Conservation (phyloP, 1,139 yeast species). For the Lodderomyces beijingensis region DNA sequence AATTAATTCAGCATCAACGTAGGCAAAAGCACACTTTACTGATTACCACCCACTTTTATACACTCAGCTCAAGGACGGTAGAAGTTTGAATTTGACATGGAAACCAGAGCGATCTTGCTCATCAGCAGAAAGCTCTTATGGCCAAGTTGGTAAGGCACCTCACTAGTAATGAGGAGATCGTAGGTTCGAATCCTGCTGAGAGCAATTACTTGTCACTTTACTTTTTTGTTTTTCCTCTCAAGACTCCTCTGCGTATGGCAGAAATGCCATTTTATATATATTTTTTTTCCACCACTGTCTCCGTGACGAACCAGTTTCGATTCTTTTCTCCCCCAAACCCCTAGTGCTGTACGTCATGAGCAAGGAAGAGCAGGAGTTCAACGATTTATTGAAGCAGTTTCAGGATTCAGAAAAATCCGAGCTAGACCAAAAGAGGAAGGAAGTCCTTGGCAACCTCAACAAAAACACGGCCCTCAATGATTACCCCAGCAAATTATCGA, state of each 20-base stretch:
- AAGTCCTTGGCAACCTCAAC: slow-evolving; percentile 24
- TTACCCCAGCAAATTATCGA: slow-evolving; percentile 35
- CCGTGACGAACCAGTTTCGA: neutral
- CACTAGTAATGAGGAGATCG: slow-evolving; percentile 91
- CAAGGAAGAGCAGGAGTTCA: slow-evolving; percentile 23
- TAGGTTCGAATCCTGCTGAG: slow-evolving; percentile 83
- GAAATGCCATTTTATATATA: too few relatives aligned
- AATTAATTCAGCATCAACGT: too few relatives aligned
- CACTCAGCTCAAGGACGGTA: too few relatives aligned
- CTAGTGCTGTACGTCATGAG: too few relatives aligned
- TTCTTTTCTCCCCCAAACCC: too few relatives aligned
- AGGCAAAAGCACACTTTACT: too few relatives aligned
- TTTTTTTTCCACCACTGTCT: neutral
- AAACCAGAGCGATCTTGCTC: too few relatives aligned
- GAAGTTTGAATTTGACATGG: too few relatives aligned
- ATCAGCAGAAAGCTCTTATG: slow-evolving; percentile 38
- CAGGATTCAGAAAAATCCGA: slow-evolving; percentile 36
- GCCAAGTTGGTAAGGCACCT: slow-evolving; percentile 93
- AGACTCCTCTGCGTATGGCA: too few relatives aligned
- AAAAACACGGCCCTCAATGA: slow-evolving; percentile 27
- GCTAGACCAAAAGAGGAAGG: slow-evolving; percentile 27
- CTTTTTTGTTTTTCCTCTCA: slow-evolving; percentile 1
- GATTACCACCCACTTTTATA: too few relatives aligned
- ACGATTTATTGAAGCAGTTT: slow-evolving; percentile 32
- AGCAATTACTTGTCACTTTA: slow-evolving; percentile 37